A percentile compares a stretch with the other conserved stretches of the same genome.
These are phyloP conservation scores for Schizophyllum commune DNA, from an alignment of 1,284 basidiomycete genomes.

Conservation along the genomic window DNA sequence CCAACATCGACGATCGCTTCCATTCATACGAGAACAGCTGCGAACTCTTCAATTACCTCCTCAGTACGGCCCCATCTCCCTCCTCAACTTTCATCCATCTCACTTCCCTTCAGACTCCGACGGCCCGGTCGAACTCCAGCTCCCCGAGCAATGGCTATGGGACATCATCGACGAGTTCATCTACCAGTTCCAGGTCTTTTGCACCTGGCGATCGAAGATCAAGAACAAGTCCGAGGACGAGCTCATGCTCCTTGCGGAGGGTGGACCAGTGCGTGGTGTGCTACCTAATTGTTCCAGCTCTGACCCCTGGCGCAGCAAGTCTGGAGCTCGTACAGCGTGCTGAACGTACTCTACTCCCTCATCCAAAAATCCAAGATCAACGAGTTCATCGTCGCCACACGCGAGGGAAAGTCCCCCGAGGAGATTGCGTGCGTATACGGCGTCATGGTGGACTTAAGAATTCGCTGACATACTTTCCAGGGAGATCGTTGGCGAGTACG, in stretches of 20 bases:
- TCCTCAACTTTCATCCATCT: slow-evolving; percentile 2
- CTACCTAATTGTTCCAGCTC: slow-evolving; percentile 1
- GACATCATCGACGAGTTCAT: slow-evolving; percentile 99
- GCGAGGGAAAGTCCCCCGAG: slow-evolving; percentile 73
- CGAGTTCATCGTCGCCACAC: slow-evolving; percentile 83
- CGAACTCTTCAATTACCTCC: slow-evolving; percentile 92
- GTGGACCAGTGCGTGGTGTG: slow-evolving; percentile 46
- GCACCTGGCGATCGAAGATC: slow-evolving; percentile 83
- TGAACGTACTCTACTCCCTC: slow-evolving; percentile 96
- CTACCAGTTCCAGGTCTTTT: slow-evolving; percentile 97
- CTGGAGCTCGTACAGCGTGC: slow-evolving; percentile 96
- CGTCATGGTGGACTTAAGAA: no score
- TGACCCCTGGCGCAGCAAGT: slow-evolving; percentile 36
- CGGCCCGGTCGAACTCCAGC: slow-evolving; percentile 84
- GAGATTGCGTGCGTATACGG: slow-evolving; percentile 69
- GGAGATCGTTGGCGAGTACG: slow-evolving; percentile 89
- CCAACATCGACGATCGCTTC: slow-evolving; percentile 95
- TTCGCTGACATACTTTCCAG: slow-evolving; percentile 35
- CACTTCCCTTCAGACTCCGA: slow-evolving; percentile 66
- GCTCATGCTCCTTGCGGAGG: slow-evolving; percentile 72
- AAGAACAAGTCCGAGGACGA: slow-evolving; percentile 89
- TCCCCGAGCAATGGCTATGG: slow-evolving; percentile 98
- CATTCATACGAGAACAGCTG: slow-evolving; percentile 99
- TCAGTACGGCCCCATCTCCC: slow-evolving; percentile 27
- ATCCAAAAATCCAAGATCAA: slow-evolving; percentile 97